Evolutionary conservation across 2,329 filamentous ascomycete genomes (phyloP).

Genomic region (Knufia fluminis): DNA sequence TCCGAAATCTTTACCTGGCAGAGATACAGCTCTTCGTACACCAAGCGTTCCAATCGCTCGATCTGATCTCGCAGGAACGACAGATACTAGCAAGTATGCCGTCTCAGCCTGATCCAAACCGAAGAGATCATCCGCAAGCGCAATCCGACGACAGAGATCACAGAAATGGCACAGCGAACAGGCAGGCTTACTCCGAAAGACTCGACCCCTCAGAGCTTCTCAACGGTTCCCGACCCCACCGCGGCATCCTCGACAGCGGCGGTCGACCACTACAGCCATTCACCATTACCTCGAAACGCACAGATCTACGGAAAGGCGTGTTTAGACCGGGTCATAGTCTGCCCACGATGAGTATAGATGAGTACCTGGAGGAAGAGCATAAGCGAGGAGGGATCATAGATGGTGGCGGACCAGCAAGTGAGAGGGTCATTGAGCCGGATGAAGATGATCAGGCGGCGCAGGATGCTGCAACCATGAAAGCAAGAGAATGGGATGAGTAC

Average conservation of each 20-base stretch:
- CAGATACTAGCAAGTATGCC: constrained; percentile 66
- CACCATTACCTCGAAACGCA: constrained; percentile 68
- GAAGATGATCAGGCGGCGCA: constrained; percentile 85
- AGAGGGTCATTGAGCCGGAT: constrained; percentile 60
- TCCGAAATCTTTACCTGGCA: constrained; percentile 68
- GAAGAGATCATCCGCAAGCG: constrained; percentile 22
- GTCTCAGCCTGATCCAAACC: constrained; percentile 44
- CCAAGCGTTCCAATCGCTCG: constrained; percentile 76
- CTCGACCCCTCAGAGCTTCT: constrained; percentile 57
- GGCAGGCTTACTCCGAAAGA: constrained; percentile 57
- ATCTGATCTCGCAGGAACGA: constrained; percentile 74
- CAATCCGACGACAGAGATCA: constrained; percentile 18
- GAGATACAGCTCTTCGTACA: constrained; percentile 66
- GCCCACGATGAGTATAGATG: constrained; percentile 95
- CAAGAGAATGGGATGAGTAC: constrained; percentile 90
- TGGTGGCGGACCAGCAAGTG: constrained; percentile 71
- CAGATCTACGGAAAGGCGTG: constrained; percentile 67
- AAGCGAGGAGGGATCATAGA: constrained; percentile 80
- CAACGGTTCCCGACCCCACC: constrained; percentile 39
- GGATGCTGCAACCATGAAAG: constrained; percentile 87
- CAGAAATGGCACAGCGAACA: constrained; percentile 37
- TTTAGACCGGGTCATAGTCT: constrained; percentile 87
- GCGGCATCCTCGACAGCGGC: constrained; percentile 66
- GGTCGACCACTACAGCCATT: constrained; percentile 89
- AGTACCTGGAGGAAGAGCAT: constrained; percentile 89